Evolutionary conservation across 2,329 filamentous ascomycete genomes (phyloP), one percentile per base, ranked within the genome.

Genomic region (Monilinia aucupariae): DNA sequence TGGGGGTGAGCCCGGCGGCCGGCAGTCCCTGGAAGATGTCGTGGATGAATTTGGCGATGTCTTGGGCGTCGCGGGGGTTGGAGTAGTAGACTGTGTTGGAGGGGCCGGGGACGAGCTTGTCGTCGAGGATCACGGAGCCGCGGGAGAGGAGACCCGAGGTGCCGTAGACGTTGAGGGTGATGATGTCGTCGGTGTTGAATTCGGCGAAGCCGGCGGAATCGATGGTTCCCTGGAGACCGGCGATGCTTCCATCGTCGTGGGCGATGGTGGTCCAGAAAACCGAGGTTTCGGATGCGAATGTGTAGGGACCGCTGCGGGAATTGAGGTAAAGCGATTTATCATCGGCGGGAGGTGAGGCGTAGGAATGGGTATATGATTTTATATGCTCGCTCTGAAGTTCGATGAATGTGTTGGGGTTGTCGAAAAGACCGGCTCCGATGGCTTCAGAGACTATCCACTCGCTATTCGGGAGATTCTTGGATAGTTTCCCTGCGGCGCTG

Each of bases 151-250:
- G 74, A 0, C 82, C 82, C 0, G 81, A 83, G 0, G 82, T 84
- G 10, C 81, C 81, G 72, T 84, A 84, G 5, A 84, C 72, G 70
- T 84, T 84, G 25, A 84, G 74, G 0, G 81, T 83, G 59, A 84
- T 80, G 64, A 80, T 82, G 64, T 79, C 75, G 59, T 75, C 75
- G 41, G 70, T 68, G 1, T 64, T 76, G 67, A 71, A 80, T 10
- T 74, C 78, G 1, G 72, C 70, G 48, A 74, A 77, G 3, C 81
- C 81, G 0, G 78, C 73, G 0, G 78, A 78, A 71, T 79, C 79
- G 62, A 84, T 79, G 0, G 81, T 84, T 8, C 81, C 81, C 66
- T 84, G 82, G 27, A 82, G 75, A 0, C 78, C 80, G 3, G 77
- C 74, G 4, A 73, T 69, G 13, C 69, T 72, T 8, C 78, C 79